Evolutionary conservation across 768 basidiomycete species (phyloP).

Genomic region (Boletus pseudo-olivaceus): DNA sequence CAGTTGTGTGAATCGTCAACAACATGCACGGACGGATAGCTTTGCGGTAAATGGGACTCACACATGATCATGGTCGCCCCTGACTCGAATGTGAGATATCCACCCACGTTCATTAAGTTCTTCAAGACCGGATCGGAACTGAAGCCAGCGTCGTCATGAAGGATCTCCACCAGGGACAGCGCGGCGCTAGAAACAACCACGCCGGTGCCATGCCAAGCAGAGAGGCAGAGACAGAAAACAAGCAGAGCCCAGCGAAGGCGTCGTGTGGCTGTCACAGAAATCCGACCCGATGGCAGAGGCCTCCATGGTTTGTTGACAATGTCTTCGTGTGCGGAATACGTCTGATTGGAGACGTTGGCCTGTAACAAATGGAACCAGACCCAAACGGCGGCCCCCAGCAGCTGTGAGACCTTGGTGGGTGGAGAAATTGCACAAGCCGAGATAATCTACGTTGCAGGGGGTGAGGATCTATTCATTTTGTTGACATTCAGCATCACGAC

Average conservation of each 20-base stretch:
- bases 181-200: slow-evolving; percentile 18
- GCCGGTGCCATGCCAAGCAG: slow-evolving; percentile 18
- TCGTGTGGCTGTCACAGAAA: slow-evolving; percentile 20
- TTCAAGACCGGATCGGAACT: slow-evolving; percentile 26
- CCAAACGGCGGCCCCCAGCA: slow-evolving; percentile 19
- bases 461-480: not conserved
- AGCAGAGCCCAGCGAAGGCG: slow-evolving; percentile 34
- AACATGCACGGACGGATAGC: not conserved
- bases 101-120: slow-evolving; percentile 32
- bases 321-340: slow-evolving; percentile 27
- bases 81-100: slow-evolving; percentile 32
- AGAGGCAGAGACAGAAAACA: slow-evolving; percentile 25
- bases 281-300: slow-evolving; percentile 35
- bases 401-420: not conserved
- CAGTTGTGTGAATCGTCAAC: not conserved
- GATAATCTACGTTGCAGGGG: slow-evolving; percentile 2
- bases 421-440: slow-evolving; percentile 7
- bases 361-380: slow-evolving; percentile 34
- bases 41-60: not conserved
- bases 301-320: slow-evolving; percentile 34
- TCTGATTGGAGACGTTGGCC: slow-evolving; percentile 34
- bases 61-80: slow-evolving; percentile 33
- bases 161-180: slow-evolving; percentile 19
- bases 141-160: slow-evolving; percentile 32
- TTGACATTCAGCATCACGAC: not conserved